These are phyloP conservation scores for Rhizopogon vulgaris DNA, from an alignment of 768 basidiomycete species.

Conservation along the genomic window DNA sequence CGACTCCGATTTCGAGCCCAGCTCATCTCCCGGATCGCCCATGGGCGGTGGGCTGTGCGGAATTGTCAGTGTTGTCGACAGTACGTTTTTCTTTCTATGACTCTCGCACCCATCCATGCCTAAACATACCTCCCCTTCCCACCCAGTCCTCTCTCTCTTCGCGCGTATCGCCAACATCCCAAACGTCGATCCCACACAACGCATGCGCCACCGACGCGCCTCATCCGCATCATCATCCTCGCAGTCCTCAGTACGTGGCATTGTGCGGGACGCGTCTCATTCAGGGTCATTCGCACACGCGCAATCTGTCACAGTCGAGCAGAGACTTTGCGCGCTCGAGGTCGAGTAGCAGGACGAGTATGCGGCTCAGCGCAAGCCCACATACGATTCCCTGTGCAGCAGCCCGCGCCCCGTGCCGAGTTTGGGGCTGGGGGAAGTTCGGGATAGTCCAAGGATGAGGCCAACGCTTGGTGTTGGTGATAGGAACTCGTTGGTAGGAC, in stretches of 20 bases:
- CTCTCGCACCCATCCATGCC: not conserved
- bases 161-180: conserved; percentile 68
- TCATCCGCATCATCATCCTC: conserved; percentile 57
- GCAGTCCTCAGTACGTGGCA: conserved; percentile 31
- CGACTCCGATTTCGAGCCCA: conserved; percentile 42
- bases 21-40: conserved; percentile 44
- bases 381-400: conserved; percentile 25
- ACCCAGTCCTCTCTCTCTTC: conserved; percentile 69
- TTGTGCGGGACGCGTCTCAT: no score
- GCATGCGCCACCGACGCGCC: conserved; percentile 74
- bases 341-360: conserved; percentile 37
- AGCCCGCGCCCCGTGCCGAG: conserved; percentile 5
- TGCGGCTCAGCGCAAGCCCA: conserved; percentile 26
- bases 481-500: not conserved
- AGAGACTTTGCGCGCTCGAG: conserved; percentile 33
- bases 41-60: conserved; percentile 49
- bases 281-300: not conserved
- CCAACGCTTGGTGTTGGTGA: not conserved
- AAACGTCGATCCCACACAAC: conserved; percentile 69
- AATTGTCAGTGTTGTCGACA: conserved; percentile 78
- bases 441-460: not conserved
- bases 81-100: conserved; percentile 34
- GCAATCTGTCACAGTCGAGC: not conserved
- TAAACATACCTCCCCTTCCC: not conserved
- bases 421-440: not conserved